phyloP scores from a whole-genome alignment of 306 rosid species.

The Casuarina glauca region DNA sequence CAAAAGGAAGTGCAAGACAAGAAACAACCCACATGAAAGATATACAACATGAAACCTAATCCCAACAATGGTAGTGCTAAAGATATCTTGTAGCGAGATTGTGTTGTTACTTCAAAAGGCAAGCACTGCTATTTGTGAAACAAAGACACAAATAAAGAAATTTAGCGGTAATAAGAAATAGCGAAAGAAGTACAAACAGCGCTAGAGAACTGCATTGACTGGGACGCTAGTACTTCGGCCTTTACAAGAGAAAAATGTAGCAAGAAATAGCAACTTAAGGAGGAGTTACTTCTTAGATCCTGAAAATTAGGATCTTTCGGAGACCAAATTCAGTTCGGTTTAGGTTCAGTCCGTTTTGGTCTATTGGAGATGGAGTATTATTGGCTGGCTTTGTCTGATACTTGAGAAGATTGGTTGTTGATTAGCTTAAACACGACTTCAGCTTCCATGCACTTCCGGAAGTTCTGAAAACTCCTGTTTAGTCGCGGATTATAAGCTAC shows the following conservation, averaged over 20 bases:
- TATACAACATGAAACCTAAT: slow-evolving; percentile 21
- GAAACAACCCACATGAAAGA: slow-evolving; percentile 37
- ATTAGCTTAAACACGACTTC: slow-evolving; percentile 22
- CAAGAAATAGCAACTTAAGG: slow-evolving; percentile 20
- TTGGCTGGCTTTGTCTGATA: slow-evolving; percentile 2
- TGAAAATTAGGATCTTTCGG: slow-evolving; percentile 44
- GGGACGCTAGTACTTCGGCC: slow-evolving; percentile 23
- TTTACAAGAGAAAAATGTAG: background rate
- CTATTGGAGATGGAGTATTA: background rate
- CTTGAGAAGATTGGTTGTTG: slow-evolving; percentile 34
- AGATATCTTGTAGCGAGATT: slow-evolving; percentile 26
- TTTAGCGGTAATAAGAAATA: background rate
- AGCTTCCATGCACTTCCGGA: slow-evolving; percentile 7
- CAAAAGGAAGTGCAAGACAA: slow-evolving; percentile 43
- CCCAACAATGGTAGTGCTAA: slow-evolving; percentile 35
- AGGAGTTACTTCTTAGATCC: slow-evolving; percentile 49
- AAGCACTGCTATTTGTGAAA: slow-evolving; percentile 40
- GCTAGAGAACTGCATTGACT: slow-evolving; percentile 37
- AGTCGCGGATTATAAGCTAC: background rate
- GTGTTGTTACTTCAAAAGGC: slow-evolving; percentile 29
- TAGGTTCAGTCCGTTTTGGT: slow-evolving; percentile 16
- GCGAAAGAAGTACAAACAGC: slow-evolving; percentile 9
- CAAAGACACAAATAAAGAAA: slow-evolving; percentile 17
- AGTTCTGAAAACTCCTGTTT: slow-evolving; percentile 9
- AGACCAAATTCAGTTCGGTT: slow-evolving; percentile 25